phyloP scores from a whole-genome alignment of 768 basidiomycete species.

The Mrakia frigida region DNA sequence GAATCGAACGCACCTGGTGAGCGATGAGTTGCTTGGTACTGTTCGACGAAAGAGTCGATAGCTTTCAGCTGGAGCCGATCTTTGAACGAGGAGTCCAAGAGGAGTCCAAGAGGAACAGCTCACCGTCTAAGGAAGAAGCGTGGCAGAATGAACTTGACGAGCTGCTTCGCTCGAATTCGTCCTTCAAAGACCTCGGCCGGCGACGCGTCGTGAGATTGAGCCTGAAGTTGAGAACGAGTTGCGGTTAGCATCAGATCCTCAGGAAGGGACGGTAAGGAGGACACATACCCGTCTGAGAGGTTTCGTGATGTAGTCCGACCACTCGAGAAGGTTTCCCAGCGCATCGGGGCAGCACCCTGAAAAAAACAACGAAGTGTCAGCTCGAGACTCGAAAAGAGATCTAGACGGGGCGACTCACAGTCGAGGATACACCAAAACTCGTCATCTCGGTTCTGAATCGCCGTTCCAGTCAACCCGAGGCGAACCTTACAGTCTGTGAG shows the following conservation, averaged over 20 bases:
- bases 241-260: too few relatives aligned
- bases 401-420: not conserved
- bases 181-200: conserved; percentile 37
- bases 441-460: conserved; percentile 78
- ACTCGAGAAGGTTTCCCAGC: conserved; percentile 67
- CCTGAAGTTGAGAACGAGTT: conserved; percentile 19
- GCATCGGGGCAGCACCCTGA: conserved; percentile 81
- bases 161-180: conserved; percentile 47
- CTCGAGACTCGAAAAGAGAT: not conserved
- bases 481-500: conserved; percentile 59
- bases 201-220: conserved; percentile 41
- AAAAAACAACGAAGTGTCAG: conserved; percentile 42
- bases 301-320: conserved; percentile 60
- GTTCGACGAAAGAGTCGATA: conserved; percentile 52
- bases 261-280: too few relatives aligned
- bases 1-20: conserved; percentile 50
- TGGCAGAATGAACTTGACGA: conserved; percentile 66
- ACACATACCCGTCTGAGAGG: conserved; percentile 36
- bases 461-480: conserved; percentile 78
- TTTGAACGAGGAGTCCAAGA: too few relatives aligned
- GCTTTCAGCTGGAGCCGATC: too few relatives aligned
- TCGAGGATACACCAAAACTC: conserved; percentile 76
- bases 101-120: too few relatives aligned
- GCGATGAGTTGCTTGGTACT: conserved; percentile 56
- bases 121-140: conserved; percentile 59